phyloP scores from a whole-genome alignment of 2,329 filamentous ascomycete species.

The Colletotrichum eremochloae region DNA sequence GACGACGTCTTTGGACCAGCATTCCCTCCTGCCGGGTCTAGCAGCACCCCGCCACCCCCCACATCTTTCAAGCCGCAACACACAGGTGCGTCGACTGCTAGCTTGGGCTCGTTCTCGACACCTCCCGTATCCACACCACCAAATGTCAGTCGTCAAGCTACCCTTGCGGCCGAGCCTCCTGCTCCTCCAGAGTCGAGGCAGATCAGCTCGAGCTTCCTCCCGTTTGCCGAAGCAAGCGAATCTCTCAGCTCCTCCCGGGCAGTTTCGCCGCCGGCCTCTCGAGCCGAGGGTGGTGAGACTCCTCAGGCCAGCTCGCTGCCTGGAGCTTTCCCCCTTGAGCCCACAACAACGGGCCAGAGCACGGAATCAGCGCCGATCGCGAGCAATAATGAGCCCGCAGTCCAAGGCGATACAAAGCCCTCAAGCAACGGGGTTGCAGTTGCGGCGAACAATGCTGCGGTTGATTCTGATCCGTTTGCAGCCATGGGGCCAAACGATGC shows the following conservation, averaged over 20 bases:
- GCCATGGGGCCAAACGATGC: slow-evolving; percentile 69
- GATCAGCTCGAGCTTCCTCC: slow-evolving; percentile 81
- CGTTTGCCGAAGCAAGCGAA: slow-evolving; percentile 75
- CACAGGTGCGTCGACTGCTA: slow-evolving; percentile 68
- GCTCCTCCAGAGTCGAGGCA: slow-evolving; percentile 81
- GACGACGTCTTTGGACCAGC: slow-evolving; percentile 88
- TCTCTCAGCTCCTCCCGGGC: slow-evolving; percentile 83
- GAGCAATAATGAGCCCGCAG: slow-evolving; percentile 48
- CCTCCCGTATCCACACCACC: slow-evolving; percentile 70
- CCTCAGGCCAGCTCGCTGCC: slow-evolving; percentile 47
- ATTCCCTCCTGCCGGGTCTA: slow-evolving; percentile 61
- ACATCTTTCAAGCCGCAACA: slow-evolving; percentile 74
- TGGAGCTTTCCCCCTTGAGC: slow-evolving; percentile 55
- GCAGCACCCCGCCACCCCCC: slow-evolving; percentile 60
- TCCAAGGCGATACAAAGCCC: slow-evolving; percentile 46
- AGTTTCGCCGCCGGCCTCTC: slow-evolving; percentile 76
- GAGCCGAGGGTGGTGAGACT: slow-evolving; percentile 65
- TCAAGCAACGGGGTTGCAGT: slow-evolving; percentile 29
- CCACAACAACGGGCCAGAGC: slow-evolving; percentile 53
- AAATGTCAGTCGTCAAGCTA: slow-evolving; percentile 72
- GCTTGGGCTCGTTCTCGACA: slow-evolving; percentile 65
- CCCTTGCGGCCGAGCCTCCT: slow-evolving; percentile 67
- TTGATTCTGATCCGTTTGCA: slow-evolving; percentile 64
- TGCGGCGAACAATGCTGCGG: slow-evolving; percentile 18
- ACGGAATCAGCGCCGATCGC: slow-evolving; percentile 50